A percentile compares a stretch with the other conserved stretches of the same genome.
Evolutionary conservation across 2,329 filamentous ascomycete genomes (phyloP).

Genomic region (Ophiostoma novo-ulmi): DNA sequence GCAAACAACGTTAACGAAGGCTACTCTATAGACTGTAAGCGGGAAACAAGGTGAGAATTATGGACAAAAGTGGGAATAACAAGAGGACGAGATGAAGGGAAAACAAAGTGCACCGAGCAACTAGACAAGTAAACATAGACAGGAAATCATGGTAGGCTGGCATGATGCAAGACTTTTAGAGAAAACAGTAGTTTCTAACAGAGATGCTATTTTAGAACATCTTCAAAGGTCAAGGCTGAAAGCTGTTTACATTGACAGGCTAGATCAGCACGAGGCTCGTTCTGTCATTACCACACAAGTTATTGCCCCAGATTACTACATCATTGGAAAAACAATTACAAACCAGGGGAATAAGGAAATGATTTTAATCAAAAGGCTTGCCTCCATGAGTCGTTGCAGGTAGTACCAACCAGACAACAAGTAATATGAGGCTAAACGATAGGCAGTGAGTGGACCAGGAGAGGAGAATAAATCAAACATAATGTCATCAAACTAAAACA

Average conservation of each 20-base stretch:
- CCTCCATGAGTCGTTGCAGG: neutral
- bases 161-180: neutral
- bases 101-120: neutral
- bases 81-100: neutral
- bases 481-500: conserved; percentile 7
- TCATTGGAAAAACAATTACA: neutral
- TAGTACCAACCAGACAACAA: conserved; percentile 1
- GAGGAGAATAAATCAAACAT: neutral
- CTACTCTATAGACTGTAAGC: neutral
- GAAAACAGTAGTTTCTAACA: neutral
- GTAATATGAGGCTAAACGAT: neutral
- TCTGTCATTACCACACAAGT: neutral
- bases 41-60: neutral
- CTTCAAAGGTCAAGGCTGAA: neutral
- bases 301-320: neutral
- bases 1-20: neutral
- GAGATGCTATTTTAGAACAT: neutral
- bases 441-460: neutral
- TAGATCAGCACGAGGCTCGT: neutral
- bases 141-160: neutral
- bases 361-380: neutral
- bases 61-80: neutral
- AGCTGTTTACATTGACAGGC: neutral
- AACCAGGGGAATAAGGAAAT: neutral
- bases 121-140: neutral